Evolutionary conservation across 129 eudicot genomes (phyloP).

Genomic region (Escallonia herrerae): DNA sequence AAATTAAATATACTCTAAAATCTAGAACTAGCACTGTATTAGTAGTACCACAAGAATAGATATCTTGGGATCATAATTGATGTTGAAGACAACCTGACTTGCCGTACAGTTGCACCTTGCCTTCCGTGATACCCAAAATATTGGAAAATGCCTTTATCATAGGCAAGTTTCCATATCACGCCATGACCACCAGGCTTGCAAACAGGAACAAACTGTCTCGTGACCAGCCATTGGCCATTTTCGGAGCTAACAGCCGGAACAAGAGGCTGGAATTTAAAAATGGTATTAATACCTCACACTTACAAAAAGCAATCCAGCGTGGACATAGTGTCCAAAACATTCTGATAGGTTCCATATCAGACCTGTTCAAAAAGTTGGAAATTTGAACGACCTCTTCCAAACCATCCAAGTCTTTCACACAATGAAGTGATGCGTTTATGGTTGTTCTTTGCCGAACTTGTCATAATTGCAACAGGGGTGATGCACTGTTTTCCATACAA

Average conservation of each 20-base stretch:
- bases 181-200: constrained; percentile 99
- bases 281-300: neutral
- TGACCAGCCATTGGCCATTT: constrained; percentile 87
- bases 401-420: constrained; percentile 84
- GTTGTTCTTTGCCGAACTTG: constrained; percentile 93
- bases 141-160: constrained; percentile 80
- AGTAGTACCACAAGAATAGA: constrained; percentile 7
- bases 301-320: no score
- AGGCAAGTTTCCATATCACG: constrained; percentile 98
- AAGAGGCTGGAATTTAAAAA: constrained; percentile 73
- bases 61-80: neutral
- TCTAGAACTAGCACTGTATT: constrained; percentile 13
- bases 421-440: constrained; percentile 68
- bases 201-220: constrained; percentile 70
- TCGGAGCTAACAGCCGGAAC: constrained; percentile 92
- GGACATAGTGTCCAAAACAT: no score
- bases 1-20: constrained; percentile 18
- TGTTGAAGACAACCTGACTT: constrained; percentile 64
- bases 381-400: constrained; percentile 85
- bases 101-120: constrained; percentile 94
- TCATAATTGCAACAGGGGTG: constrained; percentile 97
- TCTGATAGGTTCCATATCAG: constrained; percentile 2
- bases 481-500: constrained; percentile 83
- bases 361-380: constrained; percentile 96
- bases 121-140: constrained; percentile 78